Evolutionary conservation across 1,284 basidiomycete species (phyloP).

Genomic region (Ceratobasidium sp.): DNA sequence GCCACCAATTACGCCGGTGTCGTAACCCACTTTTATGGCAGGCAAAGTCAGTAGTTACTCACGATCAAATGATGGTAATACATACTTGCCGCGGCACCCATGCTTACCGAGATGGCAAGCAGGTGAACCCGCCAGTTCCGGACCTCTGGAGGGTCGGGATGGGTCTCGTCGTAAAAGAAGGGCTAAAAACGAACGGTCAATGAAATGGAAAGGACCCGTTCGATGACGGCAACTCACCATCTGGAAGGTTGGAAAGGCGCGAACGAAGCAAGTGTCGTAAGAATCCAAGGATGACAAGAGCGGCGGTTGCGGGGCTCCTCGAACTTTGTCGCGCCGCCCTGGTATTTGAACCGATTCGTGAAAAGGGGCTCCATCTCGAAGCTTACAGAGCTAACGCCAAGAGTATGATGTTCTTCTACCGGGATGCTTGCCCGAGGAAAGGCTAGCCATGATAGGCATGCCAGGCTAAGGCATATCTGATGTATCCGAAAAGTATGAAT

Average conservation of each 20-base stretch:
- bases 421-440: background rate
- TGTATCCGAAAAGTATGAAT: background rate
- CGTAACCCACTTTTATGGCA: conserved; percentile 49
- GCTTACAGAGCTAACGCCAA: background rate
- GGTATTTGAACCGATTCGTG: conserved; percentile 19
- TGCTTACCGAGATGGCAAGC: conserved; percentile 39
- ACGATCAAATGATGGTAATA: conserved; percentile 9
- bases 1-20: conserved; percentile 54
- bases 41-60: conserved; percentile 1
- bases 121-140: conserved; percentile 42
- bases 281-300: conserved; percentile 31
- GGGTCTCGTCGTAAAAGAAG: conserved; percentile 31
- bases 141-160: conserved; percentile 41
- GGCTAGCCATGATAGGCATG: conserved; percentile 5
- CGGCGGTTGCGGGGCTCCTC: conserved; percentile 35
- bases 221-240: conserved; percentile 17
- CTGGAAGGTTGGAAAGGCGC: conserved; percentile 9
- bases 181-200: conserved; percentile 11
- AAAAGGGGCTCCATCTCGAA: conserved; percentile 6
- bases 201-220: background rate
- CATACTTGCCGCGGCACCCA: conserved; percentile 39
- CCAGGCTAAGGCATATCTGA: background rate
- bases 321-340: background rate
- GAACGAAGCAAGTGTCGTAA: conserved; percentile 5
- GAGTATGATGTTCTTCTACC: background rate